phyloP scores from a whole-genome alignment of 257 asterid species.

The Coffea eugenioides region DNA sequence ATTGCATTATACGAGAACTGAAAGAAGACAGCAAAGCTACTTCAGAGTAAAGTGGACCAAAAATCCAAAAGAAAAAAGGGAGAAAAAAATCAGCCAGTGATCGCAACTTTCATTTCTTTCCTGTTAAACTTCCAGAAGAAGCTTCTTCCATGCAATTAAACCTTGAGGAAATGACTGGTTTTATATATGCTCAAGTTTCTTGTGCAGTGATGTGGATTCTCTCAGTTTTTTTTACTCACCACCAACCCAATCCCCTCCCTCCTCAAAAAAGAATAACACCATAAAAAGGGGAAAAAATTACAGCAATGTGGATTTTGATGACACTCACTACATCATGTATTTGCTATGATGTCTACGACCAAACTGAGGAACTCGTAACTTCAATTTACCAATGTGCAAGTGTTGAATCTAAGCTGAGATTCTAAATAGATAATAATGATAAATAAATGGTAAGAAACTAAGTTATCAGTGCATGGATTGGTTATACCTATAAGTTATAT shows the following conservation, averaged over 20 bases:
- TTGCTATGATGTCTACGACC: background rate
- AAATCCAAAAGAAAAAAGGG: background rate
- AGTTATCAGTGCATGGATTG: background rate
- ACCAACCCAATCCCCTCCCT: too few species aligned
- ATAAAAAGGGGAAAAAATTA: too few species aligned
- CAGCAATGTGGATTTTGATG: background rate
- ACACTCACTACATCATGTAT: background rate
- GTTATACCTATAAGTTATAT: background rate
- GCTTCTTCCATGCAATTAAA: background rate
- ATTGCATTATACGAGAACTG: background rate
- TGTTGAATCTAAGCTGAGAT: background rate
- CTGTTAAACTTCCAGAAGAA: background rate
- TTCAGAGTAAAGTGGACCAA: background rate
- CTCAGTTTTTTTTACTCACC: background rate
- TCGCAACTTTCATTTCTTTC: background rate
- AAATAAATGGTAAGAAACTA: background rate
- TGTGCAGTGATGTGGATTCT: background rate
- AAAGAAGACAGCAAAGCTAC: background rate
- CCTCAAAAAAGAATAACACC: too few species aligned
- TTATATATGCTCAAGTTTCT: background rate
- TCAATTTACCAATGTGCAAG: background rate
- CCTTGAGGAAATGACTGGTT: background rate
- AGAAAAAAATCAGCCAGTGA: background rate
- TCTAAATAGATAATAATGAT: background rate
- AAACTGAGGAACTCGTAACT: background rate